Percentiles rank a stretch among this genome's conserved stretches.
Conservation (phyloP, 805 yeast genomes). For the Lachancea lanzarotensis region DNA sequence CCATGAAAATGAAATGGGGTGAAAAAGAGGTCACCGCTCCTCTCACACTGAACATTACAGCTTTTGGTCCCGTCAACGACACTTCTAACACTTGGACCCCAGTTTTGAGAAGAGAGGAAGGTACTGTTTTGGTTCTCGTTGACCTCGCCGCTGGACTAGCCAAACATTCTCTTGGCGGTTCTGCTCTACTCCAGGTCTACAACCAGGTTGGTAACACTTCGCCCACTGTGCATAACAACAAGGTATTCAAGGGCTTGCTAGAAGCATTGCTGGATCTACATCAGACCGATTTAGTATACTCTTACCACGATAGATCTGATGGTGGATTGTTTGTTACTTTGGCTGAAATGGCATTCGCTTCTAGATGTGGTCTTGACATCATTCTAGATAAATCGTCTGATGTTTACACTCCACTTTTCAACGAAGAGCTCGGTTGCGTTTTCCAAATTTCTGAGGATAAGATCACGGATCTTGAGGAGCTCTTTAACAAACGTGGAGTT, state of each 20-base stretch:
- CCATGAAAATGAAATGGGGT: conserved; percentile 98
- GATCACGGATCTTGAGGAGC: conserved; percentile 45
- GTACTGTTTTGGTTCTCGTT: conserved; percentile 65
- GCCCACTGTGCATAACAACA: conserved; percentile 74
- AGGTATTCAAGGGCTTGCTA: conserved; percentile 61
- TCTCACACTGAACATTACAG: conserved; percentile 80
- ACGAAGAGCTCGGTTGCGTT: conserved; percentile 93
- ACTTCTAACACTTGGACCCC: conserved; percentile 97
- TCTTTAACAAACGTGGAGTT: conserved; percentile 57
- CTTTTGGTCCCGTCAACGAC: conserved; percentile 80
- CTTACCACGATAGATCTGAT: conserved; percentile 94
- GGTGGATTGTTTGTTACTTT: conserved; percentile 88
- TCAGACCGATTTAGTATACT: conserved; percentile 55
- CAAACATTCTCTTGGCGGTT: conserved; percentile 68
- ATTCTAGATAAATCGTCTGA: conserved; percentile 33
- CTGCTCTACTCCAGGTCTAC: conserved; percentile 92
- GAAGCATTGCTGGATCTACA: conserved; percentile 68
- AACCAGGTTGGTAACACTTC: conserved; percentile 74
- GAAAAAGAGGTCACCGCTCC: conserved; percentile 94
- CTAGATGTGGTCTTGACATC: conserved; percentile 75
- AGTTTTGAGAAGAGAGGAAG: conserved; percentile 47
- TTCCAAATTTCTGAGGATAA: conserved; percentile 69
- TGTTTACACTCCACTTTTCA: conserved; percentile 58
- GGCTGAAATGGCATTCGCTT: conserved; percentile 95
- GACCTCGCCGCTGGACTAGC: conserved; percentile 58